Percentiles rank a stretch among this genome's conserved stretches.
phyloP scores from a whole-genome alignment of 768 basidiomycete genomes.

The Calvatia gigantea region DNA sequence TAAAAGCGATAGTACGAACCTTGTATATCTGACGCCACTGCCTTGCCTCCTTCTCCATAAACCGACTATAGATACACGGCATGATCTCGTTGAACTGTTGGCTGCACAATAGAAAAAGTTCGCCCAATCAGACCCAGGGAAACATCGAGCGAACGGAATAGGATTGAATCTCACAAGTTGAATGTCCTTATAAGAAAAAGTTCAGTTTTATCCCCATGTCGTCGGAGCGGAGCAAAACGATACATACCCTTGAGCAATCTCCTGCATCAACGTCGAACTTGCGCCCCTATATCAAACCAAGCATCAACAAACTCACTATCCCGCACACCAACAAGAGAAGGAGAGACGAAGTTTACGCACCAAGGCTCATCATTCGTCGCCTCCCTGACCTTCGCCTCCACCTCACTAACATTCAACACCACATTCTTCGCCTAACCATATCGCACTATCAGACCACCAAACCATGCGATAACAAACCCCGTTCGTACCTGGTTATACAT shows the following conservation, averaged over 20 bases:
- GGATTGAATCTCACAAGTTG: conserved; percentile 70
- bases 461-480: too few species aligned
- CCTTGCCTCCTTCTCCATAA: conserved; percentile 97
- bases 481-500: conserved; percentile 91
- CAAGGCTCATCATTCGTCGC: conserved; percentile 99
- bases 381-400: conserved; percentile 94
- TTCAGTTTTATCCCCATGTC: neutral
- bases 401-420: conserved; percentile 94
- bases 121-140: neutral
- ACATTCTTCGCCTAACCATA: conserved; percentile 82
- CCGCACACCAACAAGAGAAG: neutral
- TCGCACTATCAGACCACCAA: conserved; percentile 3
- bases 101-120: conserved; percentile 35
- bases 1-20: conserved; percentile 34
- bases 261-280: conserved; percentile 96
- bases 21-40: conserved; percentile 99
- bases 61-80: conserved; percentile 92
- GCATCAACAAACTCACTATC: neutral
- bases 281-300: conserved; percentile 69
- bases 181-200: conserved; percentile 78
- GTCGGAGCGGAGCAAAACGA: neutral
- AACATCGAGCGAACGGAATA: too few species aligned
- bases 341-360: conserved; percentile 50
- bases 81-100: conserved; percentile 99
- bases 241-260: conserved; percentile 90